Evolutionary conservation across 1,139 yeast species (phyloP).

Genomic region (Suhomyces atakaporum): DNA sequence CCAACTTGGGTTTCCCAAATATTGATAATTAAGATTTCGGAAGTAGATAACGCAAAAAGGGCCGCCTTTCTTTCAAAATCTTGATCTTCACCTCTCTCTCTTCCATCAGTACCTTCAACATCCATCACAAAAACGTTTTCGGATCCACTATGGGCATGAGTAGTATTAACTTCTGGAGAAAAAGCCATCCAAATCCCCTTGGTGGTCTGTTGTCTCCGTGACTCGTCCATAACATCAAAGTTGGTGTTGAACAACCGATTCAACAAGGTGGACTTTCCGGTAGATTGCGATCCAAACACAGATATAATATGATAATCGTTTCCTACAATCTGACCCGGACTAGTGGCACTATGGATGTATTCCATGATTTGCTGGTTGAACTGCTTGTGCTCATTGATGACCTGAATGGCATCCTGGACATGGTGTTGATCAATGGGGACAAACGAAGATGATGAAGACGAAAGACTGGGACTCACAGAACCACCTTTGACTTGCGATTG

Average conservation of each 20-base stretch:
- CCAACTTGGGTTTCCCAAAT: conserved; percentile 99
- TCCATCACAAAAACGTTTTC: conserved; percentile 79
- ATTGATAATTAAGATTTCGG: conserved; percentile 87
- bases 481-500: neutral
- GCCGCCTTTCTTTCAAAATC: conserved; percentile 98
- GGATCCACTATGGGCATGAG: conserved; percentile 18
- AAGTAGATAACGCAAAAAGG: conserved; percentile 86
- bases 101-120: conserved; percentile 97
- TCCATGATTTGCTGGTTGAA: conserved; percentile 50
- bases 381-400: conserved; percentile 74
- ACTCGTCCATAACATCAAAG: conserved; percentile 92
- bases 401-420: conserved; percentile 59
- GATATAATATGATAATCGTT: conserved; percentile 86
- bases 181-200: conserved; percentile 94
- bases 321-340: conserved; percentile 49
- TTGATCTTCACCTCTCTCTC: conserved; percentile 97
- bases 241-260: conserved; percentile 82
- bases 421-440: conserved; percentile 39
- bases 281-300: conserved; percentile 95
- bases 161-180: conserved; percentile 42
- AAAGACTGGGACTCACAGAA: conserved; percentile 10
- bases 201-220: conserved; percentile 80
- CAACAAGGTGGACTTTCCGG: conserved; percentile 91
- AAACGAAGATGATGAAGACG: conserved; percentile 42
- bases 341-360: conserved; percentile 39